Evolutionary conservation across 495 filamentous ascomycete genomes (phyloP), one percentile per base, ranked within the genome.

Genomic region (Daldinia concentrica): DNA sequence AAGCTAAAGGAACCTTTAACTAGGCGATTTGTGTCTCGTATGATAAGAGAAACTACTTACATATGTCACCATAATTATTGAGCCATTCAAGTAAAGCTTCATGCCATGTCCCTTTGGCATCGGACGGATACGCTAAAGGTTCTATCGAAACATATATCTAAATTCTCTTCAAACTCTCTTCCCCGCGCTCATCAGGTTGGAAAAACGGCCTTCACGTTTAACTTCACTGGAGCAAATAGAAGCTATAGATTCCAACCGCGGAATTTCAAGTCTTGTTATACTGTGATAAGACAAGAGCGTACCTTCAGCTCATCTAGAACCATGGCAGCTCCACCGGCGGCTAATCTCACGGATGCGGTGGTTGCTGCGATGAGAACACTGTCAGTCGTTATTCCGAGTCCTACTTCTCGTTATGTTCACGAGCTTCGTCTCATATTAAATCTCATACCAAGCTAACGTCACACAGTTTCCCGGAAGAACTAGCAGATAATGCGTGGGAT

Each of bases 401-500:
- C 2, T 15, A 37, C 17, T 64, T 27, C 6, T 37, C 36, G 34
- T 56, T 0, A 17, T 24, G 22, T 14, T 64, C 14, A 26, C n/a
- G 1, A 22, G 17, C 37, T 63, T 14, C 22, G 17, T 55, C 39
- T 73, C 41, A 68, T 70, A 43, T 24, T 9, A 12, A 41, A 19
- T 55, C 39, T 73, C 41, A 68, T 70, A 43, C 19, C 7, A 12
- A 41, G 36, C 37, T 59, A 68, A 73, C 64, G 14, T 68, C 30
- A 19, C 9, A 59, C 74, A 97, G 93, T 41, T 99, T 97, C 78
- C 95, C 95, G 0, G 91, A 94, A 80, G 88, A 88, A 43, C 84
- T 98, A 52, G 95, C 95, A 11, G 94, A 98, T 73, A 90, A 90
- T 73, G 90, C 90, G 79, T 99, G 92, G 83, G 95, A 99, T 77